Conservation (phyloP, 768 basidiomycete genomes). For the Zangia roseola region DNA sequence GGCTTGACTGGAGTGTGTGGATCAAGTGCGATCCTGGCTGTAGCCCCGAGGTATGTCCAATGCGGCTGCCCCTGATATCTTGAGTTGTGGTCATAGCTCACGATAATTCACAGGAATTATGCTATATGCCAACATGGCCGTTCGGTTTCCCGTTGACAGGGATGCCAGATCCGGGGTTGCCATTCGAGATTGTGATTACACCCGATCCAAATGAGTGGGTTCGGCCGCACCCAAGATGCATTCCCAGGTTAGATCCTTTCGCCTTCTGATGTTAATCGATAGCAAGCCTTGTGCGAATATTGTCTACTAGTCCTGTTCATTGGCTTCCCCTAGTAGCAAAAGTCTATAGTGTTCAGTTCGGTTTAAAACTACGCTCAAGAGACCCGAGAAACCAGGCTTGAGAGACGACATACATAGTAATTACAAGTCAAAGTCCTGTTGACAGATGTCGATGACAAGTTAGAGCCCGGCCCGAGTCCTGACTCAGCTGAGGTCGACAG, state of each 20-base stretch:
- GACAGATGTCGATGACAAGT: too few relatives aligned
- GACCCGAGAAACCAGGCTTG: too few relatives aligned
- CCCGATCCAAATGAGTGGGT: not conserved
- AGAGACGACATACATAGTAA: too few relatives aligned
- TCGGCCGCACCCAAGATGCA: conserved; percentile 13
- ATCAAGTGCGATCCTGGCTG: conserved; percentile 46
- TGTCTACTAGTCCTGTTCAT: too few relatives aligned
- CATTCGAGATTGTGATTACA: not conserved
- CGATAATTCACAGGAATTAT: conserved; percentile 11
- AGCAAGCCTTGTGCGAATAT: not conserved
- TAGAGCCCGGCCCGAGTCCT: too few relatives aligned
- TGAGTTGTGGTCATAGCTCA: not conserved
- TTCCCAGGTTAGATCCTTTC: conserved; percentile 5
- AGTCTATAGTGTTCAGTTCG: too few relatives aligned
- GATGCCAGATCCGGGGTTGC: not conserved
- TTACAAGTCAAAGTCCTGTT: too few relatives aligned
- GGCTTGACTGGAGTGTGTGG: conserved; percentile 55
- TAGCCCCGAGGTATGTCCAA: conserved; percentile 40
- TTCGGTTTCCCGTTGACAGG: not conserved
- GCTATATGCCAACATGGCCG: conserved; percentile 17
- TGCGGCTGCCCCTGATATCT: too few relatives aligned
- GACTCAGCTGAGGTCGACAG: too few relatives aligned
- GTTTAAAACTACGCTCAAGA: too few relatives aligned
- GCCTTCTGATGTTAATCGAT: not conserved
- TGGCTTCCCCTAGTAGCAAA: too few relatives aligned